Percentiles rank a stretch among this genome's conserved stretches.
Conservation (phyloP, 352 stramenopile genomes). For the Blastocystis hominis region DNA sequence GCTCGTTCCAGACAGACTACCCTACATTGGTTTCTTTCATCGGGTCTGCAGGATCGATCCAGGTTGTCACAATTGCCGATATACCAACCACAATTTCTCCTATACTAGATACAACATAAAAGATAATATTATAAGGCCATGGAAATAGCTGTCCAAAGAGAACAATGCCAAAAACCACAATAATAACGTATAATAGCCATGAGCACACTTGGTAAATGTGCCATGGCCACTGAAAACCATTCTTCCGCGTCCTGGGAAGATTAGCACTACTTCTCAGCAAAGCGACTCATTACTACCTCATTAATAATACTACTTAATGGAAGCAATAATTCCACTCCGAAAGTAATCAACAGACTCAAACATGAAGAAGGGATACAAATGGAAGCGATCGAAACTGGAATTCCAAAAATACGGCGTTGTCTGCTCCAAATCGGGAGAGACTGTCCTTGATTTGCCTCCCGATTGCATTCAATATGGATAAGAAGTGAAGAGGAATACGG, state of each 20-base stretch:
- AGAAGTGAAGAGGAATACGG: too few relatives aligned
- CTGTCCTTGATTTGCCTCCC: too few relatives aligned
- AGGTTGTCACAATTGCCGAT: slow-evolving; percentile 12
- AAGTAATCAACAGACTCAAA: not conserved
- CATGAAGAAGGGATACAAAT: slow-evolving; percentile 12
- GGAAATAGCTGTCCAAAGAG: slow-evolving; percentile 1
- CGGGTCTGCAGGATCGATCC: slow-evolving; percentile 30
- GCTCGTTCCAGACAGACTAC: not conserved
- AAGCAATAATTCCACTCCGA: not conserved
- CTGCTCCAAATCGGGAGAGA: not conserved
- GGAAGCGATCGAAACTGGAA: not conserved
- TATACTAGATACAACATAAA: not conserved
- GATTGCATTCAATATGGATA: too few relatives aligned
- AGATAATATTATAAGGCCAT: slow-evolving; percentile 4
- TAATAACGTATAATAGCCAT: slow-evolving; percentile 9
- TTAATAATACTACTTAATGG: not conserved
- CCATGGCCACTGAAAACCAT: slow-evolving; percentile 57
- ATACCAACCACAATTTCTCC: not conserved
- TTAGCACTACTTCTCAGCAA: not conserved
- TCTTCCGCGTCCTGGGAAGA: slow-evolving; percentile 31
- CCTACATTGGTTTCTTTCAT: not conserved
- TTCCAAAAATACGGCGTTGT: not conserved
- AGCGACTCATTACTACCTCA: not conserved
- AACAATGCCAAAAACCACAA: slow-evolving; percentile 18
- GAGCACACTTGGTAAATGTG: slow-evolving; percentile 35